phyloP scores from a whole-genome alignment of 768 basidiomycete genomes.

The Boletellus ananas region DNA sequence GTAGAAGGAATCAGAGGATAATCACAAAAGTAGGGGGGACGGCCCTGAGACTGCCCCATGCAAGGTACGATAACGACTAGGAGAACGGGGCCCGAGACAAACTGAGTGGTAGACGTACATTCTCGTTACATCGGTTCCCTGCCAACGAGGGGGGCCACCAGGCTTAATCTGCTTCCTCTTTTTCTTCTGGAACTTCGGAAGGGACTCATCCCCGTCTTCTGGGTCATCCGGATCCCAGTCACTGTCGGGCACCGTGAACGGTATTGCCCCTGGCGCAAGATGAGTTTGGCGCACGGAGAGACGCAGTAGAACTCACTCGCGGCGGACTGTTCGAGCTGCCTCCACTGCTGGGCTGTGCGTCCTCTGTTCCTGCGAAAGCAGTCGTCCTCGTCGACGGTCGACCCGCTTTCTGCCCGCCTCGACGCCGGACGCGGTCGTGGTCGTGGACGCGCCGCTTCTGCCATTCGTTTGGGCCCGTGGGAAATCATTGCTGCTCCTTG shows the following conservation, averaged over 20 bases:
- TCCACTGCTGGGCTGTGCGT: slow-evolving; percentile 56
- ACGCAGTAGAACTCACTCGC: slow-evolving; percentile 42
- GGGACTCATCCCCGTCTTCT: slow-evolving; percentile 17
- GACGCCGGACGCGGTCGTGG: slow-evolving; percentile 51
- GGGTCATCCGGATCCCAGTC: slow-evolving; percentile 21
- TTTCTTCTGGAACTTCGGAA: slow-evolving; percentile 37
- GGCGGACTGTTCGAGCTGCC: slow-evolving; percentile 50
- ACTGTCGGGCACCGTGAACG: slow-evolving; percentile 19
- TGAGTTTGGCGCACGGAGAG: slow-evolving; percentile 1
- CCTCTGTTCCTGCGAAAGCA: slow-evolving; percentile 66
- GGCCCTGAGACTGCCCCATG: not conserved
- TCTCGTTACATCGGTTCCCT: slow-evolving; percentile 34
- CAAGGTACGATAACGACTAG: not conserved
- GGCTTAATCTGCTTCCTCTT: slow-evolving; percentile 36
- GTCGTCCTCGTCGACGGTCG: slow-evolving; percentile 55
- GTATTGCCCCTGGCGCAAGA: slow-evolving; percentile 20
- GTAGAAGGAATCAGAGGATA: slow-evolving; percentile 9
- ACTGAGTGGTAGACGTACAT: slow-evolving; percentile 35
- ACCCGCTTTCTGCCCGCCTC: slow-evolving; percentile 5
- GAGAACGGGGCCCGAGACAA: not conserved
- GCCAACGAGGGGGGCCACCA: slow-evolving; percentile 40
- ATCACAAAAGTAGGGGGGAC: slow-evolving; percentile 10
- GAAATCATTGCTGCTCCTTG: slow-evolving; percentile 14
- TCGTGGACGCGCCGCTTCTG: slow-evolving; percentile 35
- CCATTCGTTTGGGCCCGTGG: slow-evolving; percentile 29